phyloP scores from a whole-genome alignment of 2,329 filamentous ascomycete genomes.

The Sporothrix sp. region DNA sequence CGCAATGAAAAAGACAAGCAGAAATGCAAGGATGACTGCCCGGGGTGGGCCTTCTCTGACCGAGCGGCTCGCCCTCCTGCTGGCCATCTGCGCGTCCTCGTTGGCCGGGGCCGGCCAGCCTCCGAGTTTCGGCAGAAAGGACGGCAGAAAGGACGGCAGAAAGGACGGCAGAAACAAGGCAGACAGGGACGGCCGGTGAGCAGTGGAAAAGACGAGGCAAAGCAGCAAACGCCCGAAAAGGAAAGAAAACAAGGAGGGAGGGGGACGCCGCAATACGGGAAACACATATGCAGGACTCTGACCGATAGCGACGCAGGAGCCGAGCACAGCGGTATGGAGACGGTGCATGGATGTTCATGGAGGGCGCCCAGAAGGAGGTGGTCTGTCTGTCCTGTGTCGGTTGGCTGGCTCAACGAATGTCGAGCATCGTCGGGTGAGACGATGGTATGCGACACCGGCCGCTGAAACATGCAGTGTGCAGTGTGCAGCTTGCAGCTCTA shows the following conservation, averaged over 20 bases:
- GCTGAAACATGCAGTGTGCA: not conserved
- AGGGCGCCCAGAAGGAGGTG: too few relatives aligned
- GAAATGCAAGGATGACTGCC: too few relatives aligned
- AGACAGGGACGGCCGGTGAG: too few relatives aligned
- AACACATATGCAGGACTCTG: not conserved
- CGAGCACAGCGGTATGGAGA: not conserved
- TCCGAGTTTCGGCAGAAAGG: not conserved
- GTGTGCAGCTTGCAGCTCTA: not conserved
- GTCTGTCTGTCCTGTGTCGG: not conserved
- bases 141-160: too few relatives aligned
- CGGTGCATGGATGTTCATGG: not conserved
- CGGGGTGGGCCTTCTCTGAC: too few relatives aligned
- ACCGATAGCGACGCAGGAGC: not conserved
- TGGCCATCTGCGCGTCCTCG: not conserved
- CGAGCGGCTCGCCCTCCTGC: too few relatives aligned
- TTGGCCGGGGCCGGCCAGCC: not conserved
- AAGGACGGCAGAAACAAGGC: too few relatives aligned
- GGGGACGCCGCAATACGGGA: not conserved
- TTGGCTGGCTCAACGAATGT: too few relatives aligned
- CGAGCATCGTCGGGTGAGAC: not conserved
- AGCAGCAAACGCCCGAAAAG: not conserved
- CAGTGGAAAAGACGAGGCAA: not conserved
- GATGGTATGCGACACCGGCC: not conserved
- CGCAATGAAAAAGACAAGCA: too few relatives aligned
- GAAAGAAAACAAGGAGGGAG: not conserved